Percentiles rank a stretch among this genome's conserved stretches.
These are phyloP conservation scores for Musa itinerans DNA, from an alignment of 176 grass and related monocot genomes.

Conservation along the genomic window DNA sequence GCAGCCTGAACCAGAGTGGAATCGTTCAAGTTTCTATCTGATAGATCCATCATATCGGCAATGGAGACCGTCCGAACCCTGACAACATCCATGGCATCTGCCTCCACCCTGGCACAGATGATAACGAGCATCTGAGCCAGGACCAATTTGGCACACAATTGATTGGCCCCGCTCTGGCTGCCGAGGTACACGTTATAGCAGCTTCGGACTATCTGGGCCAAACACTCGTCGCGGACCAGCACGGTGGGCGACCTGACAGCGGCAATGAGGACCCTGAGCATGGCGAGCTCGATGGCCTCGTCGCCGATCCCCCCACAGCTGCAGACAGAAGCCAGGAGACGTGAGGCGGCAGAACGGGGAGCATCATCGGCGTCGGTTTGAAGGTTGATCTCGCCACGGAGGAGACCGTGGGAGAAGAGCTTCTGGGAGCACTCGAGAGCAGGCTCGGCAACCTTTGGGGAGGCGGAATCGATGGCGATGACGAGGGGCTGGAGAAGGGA, in stretches of 20 bases:
- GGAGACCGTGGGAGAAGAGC: conserved; percentile 55
- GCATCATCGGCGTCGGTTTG: conserved; percentile 6
- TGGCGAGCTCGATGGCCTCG: conserved; percentile 57
- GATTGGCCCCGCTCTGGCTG: conserved; percentile 61
- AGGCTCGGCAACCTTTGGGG: conserved; percentile 66
- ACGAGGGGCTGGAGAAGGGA: conserved; percentile 43
- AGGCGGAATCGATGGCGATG: conserved; percentile 58
- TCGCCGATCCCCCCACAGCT: conserved; percentile 46
- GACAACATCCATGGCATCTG: conserved; percentile 39
- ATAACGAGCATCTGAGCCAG: conserved; percentile 77
- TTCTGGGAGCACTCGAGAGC: conserved; percentile 62
- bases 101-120: conserved; percentile 57
- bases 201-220: conserved; percentile 57
- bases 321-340: conserved; percentile 45
- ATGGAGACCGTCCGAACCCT: conserved; percentile 60
- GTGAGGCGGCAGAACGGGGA: conserved; percentile 29
- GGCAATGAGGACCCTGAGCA: conserved; percentile 69
- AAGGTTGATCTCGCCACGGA: conserved; percentile 51
- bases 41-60: conserved; percentile 93
- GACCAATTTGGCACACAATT: conserved; percentile 89
- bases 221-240: conserved; percentile 51
- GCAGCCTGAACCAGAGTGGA: conserved; percentile 72
- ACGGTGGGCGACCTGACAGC: conserved; percentile 51
- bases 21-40: conserved; percentile 87
- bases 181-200: conserved; percentile 94